Conservation (phyloP, 2,329 filamentous ascomycete genomes). For the Neopestalotiopsis rosae region DNA sequence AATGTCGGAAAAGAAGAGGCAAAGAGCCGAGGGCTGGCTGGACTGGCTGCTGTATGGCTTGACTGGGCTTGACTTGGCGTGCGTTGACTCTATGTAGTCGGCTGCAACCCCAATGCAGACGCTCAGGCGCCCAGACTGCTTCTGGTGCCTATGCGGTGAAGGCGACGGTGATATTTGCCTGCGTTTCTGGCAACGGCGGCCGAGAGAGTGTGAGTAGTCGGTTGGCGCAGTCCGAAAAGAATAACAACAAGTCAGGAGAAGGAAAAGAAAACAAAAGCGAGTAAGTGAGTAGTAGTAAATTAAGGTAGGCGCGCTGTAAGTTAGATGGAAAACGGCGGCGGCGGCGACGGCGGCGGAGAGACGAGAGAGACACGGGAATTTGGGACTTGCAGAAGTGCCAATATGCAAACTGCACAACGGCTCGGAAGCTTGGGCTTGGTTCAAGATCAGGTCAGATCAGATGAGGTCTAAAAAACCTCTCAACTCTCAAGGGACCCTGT, state of each 20-base stretch:
- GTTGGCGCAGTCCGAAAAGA: not conserved
- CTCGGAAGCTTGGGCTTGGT: slow-evolving; percentile 12
- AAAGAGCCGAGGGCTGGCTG: not conserved
- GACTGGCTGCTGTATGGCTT: not conserved
- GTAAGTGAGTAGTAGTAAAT: not conserved
- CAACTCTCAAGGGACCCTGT: not conserved
- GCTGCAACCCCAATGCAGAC: slow-evolving; percentile 10
- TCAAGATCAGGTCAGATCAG: slow-evolving; percentile 4
- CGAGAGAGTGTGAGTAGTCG: not conserved
- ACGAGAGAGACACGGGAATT: slow-evolving; percentile 1
- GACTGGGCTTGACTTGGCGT: slow-evolving; percentile 2
- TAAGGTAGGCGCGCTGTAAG: not conserved
- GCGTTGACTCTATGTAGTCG: slow-evolving; percentile 1
- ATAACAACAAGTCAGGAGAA: not conserved
- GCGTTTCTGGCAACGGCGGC: slow-evolving; percentile 2
- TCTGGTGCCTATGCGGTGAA: slow-evolving; percentile 11
- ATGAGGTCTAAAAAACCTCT: not conserved
- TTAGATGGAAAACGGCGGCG: slow-evolving; percentile 5
- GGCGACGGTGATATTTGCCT: not conserved
- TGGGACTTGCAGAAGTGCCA: not conserved
- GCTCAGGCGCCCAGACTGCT: slow-evolving; percentile 13
- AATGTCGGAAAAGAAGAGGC: slow-evolving; percentile 12
- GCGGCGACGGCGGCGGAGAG: not conserved
- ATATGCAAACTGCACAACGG: not conserved
- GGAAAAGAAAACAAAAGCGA: not conserved